A percentile compares a stretch with the other conserved stretches of the same genome.
These are phyloP conservation scores for Millerozyma acaciae DNA, from an alignment of 805 yeast species.

Conservation along the genomic window DNA sequence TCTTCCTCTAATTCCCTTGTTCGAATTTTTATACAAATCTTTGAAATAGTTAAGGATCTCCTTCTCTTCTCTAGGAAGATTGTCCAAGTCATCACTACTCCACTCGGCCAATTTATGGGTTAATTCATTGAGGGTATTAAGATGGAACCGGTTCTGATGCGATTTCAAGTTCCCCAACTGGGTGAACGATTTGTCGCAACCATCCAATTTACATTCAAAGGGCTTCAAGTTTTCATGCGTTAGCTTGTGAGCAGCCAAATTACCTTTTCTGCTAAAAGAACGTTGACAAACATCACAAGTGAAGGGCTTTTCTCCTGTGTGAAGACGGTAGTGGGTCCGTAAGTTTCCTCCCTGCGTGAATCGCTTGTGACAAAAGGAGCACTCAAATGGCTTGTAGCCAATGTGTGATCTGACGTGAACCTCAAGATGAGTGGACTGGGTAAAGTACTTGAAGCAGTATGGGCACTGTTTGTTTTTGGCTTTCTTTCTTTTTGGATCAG, in stretches of 20 bases:
- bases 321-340: conserved; percentile 78
- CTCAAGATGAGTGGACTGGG: conserved; percentile 88
- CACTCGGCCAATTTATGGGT: conserved; percentile 65
- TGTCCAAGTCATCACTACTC: conserved; percentile 42
- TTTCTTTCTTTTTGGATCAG: conserved; percentile 13
- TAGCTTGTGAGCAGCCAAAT: conserved; percentile 79
- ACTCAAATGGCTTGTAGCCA: conserved; percentile 80
- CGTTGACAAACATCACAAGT: conserved; percentile 73
- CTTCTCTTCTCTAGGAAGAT: conserved; percentile 58
- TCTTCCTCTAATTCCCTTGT: conserved; percentile 88
- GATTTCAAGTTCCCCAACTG: conserved; percentile 92
- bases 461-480: conserved; percentile 65
- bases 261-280: conserved; percentile 85
- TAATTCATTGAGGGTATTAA: conserved; percentile 61
- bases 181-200: conserved; percentile 80
- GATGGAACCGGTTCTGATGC: conserved; percentile 88
- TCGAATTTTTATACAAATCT: conserved; percentile 78
- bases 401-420: conserved; percentile 86
- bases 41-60: conserved; percentile 75
- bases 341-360: conserved; percentile 91
- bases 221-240: conserved; percentile 82
- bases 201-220: conserved; percentile 72
- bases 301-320: conserved; percentile 91
- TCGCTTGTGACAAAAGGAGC: conserved; percentile 72
- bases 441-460: conserved; percentile 74